Evolutionary conservation across 768 basidiomycete species (phyloP).

Genomic region (Gelatoporia subvermispora): DNA sequence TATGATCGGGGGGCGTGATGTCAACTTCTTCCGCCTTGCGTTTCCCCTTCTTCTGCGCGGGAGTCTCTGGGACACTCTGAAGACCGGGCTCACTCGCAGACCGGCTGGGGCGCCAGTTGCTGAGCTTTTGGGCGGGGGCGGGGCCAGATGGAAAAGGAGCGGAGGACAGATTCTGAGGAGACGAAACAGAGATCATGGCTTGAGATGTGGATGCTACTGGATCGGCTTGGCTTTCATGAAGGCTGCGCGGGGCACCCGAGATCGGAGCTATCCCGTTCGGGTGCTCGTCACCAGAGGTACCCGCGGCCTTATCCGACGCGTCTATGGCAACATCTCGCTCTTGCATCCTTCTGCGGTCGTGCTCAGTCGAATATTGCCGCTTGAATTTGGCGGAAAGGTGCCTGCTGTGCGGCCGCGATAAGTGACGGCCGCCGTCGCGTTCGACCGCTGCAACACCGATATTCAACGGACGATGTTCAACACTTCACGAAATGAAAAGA

Average conservation of each 20-base stretch:
- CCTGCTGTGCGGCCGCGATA: neutral
- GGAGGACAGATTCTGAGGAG: conserved; percentile 6
- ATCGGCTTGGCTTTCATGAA: conserved; percentile 18
- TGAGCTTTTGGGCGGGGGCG: neutral
- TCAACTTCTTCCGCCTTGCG: conserved; percentile 74
- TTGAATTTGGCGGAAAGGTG: neutral
- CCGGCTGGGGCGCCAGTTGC: conserved; percentile 12
- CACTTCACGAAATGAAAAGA: neutral
- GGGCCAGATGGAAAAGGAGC: conserved; percentile 6
- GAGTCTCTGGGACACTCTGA: conserved; percentile 19
- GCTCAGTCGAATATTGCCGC: conserved; percentile 4
- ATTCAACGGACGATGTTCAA: neutral
- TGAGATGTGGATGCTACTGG: conserved; percentile 16
- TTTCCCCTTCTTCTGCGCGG: conserved; percentile 45
- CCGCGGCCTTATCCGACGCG: conserved; percentile 18
- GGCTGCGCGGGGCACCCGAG: too few species aligned
- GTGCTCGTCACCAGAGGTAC: conserved; percentile 4
- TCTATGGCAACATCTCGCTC: conserved; percentile 11
- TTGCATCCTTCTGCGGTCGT: conserved; percentile 16
- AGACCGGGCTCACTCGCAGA: conserved; percentile 22
- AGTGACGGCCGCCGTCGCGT: conserved; percentile 2
- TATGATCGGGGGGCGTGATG: conserved; percentile 61
- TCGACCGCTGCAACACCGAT: conserved; percentile 1
- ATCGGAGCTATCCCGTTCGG: too few species aligned
- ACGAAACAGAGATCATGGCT: conserved; percentile 17